Percentiles rank a stretch among this genome's conserved stretches.
Conservation (phyloP, 495 filamentous ascomycete genomes). For the Penicillium desertorum region DNA sequence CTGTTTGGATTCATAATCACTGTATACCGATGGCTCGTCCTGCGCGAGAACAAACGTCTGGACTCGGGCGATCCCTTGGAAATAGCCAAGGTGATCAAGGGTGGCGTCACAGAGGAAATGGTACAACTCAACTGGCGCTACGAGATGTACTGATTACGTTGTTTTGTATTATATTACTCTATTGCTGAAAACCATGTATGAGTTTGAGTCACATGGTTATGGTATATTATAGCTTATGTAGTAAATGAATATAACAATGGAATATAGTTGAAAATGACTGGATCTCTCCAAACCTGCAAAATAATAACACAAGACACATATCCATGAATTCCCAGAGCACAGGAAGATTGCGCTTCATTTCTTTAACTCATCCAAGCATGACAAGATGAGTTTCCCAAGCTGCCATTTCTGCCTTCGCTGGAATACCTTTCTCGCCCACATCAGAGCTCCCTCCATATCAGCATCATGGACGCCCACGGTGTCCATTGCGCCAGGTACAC, state of each 20-base stretch:
- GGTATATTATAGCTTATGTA: not conserved
- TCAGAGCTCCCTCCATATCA: slow-evolving; percentile 29
- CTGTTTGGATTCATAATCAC: slow-evolving; percentile 33
- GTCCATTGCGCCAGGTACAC: slow-evolving; percentile 31
- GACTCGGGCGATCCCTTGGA: slow-evolving; percentile 33
- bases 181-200: not conserved
- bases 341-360: not conserved
- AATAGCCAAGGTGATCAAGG: slow-evolving; percentile 36
- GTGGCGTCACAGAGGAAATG: slow-evolving; percentile 43
- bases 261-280: not conserved
- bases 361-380: slow-evolving; percentile 31
- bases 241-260: not conserved
- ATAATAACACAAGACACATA: not conserved
- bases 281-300: not conserved
- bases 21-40: slow-evolving; percentile 37
- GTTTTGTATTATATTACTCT: not conserved
- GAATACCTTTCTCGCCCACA: slow-evolving; percentile 36
- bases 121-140: slow-evolving; percentile 43
- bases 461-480: slow-evolving; percentile 30
- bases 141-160: slow-evolving; percentile 34
- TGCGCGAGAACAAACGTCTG: slow-evolving; percentile 36
- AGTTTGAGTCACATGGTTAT: not conserved
- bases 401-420: slow-evolving; percentile 26
- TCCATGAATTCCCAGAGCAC: not conserved
- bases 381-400: slow-evolving; percentile 31